These are phyloP conservation scores for Pseudocercospora eumusae DNA, from an alignment of 2,329 filamentous ascomycete species.

Conservation along the genomic window DNA sequence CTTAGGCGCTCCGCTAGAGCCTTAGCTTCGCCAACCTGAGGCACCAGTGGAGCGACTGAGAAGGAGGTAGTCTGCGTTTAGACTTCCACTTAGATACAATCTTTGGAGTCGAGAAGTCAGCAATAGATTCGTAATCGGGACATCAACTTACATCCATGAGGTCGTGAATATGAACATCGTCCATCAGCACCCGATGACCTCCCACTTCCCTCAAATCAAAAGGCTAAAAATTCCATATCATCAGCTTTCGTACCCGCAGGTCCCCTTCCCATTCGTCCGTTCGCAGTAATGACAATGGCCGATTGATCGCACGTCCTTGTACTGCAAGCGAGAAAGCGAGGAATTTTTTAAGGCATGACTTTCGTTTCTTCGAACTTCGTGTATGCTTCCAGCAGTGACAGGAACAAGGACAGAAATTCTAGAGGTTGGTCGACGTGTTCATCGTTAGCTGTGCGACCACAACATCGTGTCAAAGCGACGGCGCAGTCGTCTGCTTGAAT, in stretches of 20 bases:
- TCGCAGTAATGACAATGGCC: constrained; percentile 8
- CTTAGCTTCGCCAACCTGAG: too few species aligned
- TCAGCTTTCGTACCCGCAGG: neutral
- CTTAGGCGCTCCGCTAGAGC: too few species aligned
- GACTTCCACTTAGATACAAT: neutral
- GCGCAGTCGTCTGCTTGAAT: neutral
- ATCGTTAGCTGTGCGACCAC: neutral
- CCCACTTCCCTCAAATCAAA: constrained; percentile 2
- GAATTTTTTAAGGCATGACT: neutral
- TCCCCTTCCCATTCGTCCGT: neutral
- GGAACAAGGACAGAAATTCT: neutral
- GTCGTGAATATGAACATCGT: constrained; percentile 11
- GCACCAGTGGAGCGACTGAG: too few species aligned
- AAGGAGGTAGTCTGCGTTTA: too few species aligned
- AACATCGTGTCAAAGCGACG: constrained; percentile 3
- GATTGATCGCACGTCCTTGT: neutral
- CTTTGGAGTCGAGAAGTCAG: neutral
- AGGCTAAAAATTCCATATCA: neutral
- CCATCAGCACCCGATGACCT: constrained; percentile 2
- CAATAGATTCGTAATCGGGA: neutral
- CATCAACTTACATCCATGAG: constrained; percentile 15
- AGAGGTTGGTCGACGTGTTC: neutral
- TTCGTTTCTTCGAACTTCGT: neutral
- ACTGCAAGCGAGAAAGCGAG: neutral
- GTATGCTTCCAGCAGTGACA: neutral